Base-by-base conservation (phyloP, 2,329 filamentous ascomycete species). In the Pestalotiopsis sp. region DNA sequence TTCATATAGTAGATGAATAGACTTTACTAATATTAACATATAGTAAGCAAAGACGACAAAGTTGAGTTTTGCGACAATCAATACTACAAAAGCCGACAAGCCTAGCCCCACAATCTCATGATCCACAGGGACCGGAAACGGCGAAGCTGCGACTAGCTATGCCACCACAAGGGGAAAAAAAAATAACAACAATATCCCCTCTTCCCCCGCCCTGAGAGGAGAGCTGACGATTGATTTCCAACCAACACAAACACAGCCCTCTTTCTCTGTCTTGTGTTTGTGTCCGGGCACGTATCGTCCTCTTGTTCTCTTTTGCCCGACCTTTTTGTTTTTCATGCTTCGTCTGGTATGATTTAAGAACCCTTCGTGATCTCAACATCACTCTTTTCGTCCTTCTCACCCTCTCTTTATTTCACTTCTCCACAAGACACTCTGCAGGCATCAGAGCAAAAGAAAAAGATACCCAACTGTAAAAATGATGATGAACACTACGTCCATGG, bases 41-140 rank as follows among this genome's bases (percentile, higher is more conserved):
- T 52, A 52, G 45, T 52, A 59, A 59, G 57, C 57, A 20, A 23
- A 59, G 17, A 23, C 57, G 27, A 27, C n/a, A 14, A 27, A 59
- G 41, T 45, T 14, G 45, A 17, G 17, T n/a, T 20, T 20, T 52
- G 45, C 17, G 41, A 45, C 17, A 45, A 17, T 17, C 12, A 52
- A n/a, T n/a, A 52, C 45, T 17, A 52, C 45, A 52, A 52, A 52
- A 52, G 17, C 20, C 23, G 60, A 23, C 14, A 63, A 3, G 63
- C 49, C 23, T 23, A 45, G 63, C 63, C 63, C 63, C 63, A 65
- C 63, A 65, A 65, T 20, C 63, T 65, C 63, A 45, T 65, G 49
- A 65, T 65, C 63, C 63, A 65, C 63, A 25, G 20, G 12, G 11
- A 13, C 63, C 63, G 63, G 63, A 65, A 65, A 57, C 63, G 63